Percentiles rank a stretch among this genome's conserved stretches.
These are phyloP conservation scores for Sesbania bispinosa DNA, from an alignment of 306 rosid genomes.

Conservation along the genomic window DNA sequence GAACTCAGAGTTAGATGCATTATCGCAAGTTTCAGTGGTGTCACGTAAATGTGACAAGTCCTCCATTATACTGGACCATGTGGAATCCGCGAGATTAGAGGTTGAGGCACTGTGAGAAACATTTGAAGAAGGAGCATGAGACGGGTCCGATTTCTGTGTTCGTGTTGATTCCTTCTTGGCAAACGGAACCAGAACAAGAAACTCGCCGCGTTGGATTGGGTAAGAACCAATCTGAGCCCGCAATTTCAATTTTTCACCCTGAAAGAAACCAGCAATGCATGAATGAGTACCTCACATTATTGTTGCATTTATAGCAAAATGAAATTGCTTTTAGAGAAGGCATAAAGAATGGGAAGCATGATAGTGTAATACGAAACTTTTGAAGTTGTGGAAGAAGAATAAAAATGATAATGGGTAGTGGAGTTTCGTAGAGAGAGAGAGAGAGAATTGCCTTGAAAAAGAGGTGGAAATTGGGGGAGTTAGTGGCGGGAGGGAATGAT, in stretches of 20 bases:
- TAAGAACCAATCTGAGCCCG: slow-evolving; percentile 38
- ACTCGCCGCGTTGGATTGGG: slow-evolving; percentile 42
- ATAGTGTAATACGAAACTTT: not conserved
- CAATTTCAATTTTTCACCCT: slow-evolving; percentile 71
- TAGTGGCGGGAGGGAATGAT: slow-evolving; percentile 55
- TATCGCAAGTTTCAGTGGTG: not conserved
- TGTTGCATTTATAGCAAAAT: not conserved
- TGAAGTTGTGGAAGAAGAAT: not conserved
- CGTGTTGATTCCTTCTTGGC: slow-evolving; percentile 42
- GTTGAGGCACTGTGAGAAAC: slow-evolving; percentile 29
- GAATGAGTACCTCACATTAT: not conserved
- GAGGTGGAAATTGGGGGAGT: slow-evolving; percentile 72
- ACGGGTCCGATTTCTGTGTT: slow-evolving; percentile 29
- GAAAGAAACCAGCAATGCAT: slow-evolving; percentile 28
- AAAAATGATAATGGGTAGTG: not conserved
- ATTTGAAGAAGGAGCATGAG: slow-evolving; percentile 19
- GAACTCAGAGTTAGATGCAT: not conserved
- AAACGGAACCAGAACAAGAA: slow-evolving; percentile 70
- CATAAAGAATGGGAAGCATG: no score
- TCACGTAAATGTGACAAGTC: slow-evolving; percentile 56
- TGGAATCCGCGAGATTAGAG: slow-evolving; percentile 54
- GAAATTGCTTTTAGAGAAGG: no score
- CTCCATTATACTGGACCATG: slow-evolving; percentile 71
- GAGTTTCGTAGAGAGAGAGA: not conserved
- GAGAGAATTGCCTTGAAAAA: slow-evolving; percentile 52